These are phyloP conservation scores for Claviceps africana DNA, from an alignment of 2,329 filamentous ascomycete species.

Conservation along the genomic window DNA sequence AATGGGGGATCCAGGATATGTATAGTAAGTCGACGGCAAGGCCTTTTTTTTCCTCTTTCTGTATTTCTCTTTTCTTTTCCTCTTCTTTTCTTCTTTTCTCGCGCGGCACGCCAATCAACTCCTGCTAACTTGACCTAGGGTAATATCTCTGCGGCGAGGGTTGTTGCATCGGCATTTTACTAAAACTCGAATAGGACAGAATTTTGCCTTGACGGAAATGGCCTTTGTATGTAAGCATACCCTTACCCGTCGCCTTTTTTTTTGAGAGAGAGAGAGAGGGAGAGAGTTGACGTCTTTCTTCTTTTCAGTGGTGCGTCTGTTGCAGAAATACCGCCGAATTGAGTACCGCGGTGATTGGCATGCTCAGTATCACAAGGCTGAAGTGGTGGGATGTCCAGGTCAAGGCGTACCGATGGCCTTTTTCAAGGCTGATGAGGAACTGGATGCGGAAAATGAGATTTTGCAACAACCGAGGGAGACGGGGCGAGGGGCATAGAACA, in stretches of 20 bases:
- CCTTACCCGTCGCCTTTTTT: background rate
- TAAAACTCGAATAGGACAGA: constrained; percentile 63
- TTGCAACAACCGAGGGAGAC: background rate
- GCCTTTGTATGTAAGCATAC: constrained; percentile 10
- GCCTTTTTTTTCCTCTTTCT: background rate
- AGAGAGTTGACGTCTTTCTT: background rate
- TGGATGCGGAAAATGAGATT: background rate
- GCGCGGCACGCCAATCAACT: background rate
- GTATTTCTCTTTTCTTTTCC: background rate
- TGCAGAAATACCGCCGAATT: constrained; percentile 45
- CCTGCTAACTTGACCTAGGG: background rate
- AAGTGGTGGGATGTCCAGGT: constrained; percentile 29
- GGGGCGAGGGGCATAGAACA: background rate
- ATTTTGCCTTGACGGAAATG: constrained; percentile 70
- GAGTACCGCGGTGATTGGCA: constrained; percentile 33
- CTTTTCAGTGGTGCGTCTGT: constrained; percentile 29
- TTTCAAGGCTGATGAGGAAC: constrained; percentile 12
- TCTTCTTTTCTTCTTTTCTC: background rate
- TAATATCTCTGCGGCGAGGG: background rate
- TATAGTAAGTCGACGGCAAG: constrained; percentile 22
- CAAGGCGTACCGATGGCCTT: constrained; percentile 28
- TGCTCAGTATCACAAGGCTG: constrained; percentile 29
- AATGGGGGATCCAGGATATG: constrained; percentile 63
- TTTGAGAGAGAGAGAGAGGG: too few relatives aligned
- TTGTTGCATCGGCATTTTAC: constrained; percentile 37